Conservation (phyloP, 2,329 filamentous ascomycete species). For the Aspergillus hiratsukae region DNA sequence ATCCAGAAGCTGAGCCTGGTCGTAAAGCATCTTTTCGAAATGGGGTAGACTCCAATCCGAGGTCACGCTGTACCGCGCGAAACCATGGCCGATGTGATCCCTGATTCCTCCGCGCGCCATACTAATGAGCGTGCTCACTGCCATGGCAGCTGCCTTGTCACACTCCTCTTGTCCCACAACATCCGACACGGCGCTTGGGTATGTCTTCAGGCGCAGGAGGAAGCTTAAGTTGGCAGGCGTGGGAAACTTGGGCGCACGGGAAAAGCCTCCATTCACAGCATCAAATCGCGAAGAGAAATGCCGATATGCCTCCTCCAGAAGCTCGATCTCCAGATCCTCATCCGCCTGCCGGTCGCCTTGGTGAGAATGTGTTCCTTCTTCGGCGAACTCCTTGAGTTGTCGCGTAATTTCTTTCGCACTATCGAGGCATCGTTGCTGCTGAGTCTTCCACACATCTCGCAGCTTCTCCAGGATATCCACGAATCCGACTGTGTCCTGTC, state of each 20-base stretch:
- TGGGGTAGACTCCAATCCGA: conserved; percentile 90
- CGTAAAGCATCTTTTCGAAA: conserved; percentile 95
- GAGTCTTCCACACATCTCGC: conserved; percentile 68
- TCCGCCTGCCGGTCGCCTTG: conserved; percentile 45
- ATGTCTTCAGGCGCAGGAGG: conserved; percentile 67
- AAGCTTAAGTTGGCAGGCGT: conserved; percentile 83
- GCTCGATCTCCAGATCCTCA: conserved; percentile 78
- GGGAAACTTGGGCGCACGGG: conserved; percentile 76
- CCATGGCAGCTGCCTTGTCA: conserved; percentile 70
- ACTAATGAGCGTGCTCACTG: conserved; percentile 70
- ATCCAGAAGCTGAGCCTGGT: conserved; percentile 80
- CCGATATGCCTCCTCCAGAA: conserved; percentile 83
- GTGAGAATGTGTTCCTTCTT: conserved; percentile 66
- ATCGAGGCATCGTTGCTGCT: conserved; percentile 75
- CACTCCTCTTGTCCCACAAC: conserved; percentile 84
- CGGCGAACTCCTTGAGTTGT: conserved; percentile 80
- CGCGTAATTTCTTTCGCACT: conserved; percentile 78
- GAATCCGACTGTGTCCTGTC: conserved; percentile 68
- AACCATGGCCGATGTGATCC: conserved; percentile 73
- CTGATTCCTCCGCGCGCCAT: conserved; percentile 71
- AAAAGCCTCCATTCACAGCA: conserved; percentile 72
- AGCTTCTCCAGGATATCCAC: conserved; percentile 79
- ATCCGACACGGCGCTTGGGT: conserved; percentile 69
- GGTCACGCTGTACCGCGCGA: conserved; percentile 83
- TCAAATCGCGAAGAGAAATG: conserved; percentile 82